A percentile compares a stretch with the other conserved stretches of the same genome.
Conservation (phyloP, 139 green algal genomes). For the Chlorella sorokiniana region DNA sequence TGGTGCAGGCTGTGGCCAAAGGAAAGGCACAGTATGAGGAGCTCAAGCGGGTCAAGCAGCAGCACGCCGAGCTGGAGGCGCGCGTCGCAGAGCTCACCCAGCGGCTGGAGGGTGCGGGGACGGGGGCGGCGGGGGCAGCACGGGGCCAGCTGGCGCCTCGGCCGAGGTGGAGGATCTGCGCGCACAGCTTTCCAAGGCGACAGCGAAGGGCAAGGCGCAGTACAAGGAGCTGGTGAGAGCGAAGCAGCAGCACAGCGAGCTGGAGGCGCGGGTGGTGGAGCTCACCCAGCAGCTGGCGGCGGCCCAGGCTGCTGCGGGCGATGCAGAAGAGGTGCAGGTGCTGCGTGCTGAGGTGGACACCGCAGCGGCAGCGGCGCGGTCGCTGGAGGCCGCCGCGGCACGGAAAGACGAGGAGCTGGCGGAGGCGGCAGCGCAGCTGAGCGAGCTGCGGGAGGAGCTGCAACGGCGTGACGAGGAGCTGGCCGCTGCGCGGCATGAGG, state of each 20-base stretch:
- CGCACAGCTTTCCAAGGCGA: background rate
- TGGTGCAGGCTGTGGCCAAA: slow-evolving; percentile 17
- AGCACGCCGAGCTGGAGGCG: background rate
- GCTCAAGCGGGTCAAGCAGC: slow-evolving; percentile 15
- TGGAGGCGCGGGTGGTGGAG: slow-evolving; percentile 4
- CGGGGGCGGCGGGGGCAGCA: background rate
- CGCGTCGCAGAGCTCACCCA: background rate
- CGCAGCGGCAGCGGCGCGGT: background rate
- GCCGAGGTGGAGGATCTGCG: background rate
- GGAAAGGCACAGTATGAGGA: slow-evolving; percentile 22
- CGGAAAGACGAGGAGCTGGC: slow-evolving; percentile 14
- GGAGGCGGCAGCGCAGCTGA: background rate
- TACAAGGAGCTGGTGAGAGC: slow-evolving; percentile 4
- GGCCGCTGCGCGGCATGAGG: background rate
- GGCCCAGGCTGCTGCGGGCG: background rate
- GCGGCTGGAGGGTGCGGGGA: background rate
- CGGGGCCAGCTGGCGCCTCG: background rate
- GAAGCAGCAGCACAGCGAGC: slow-evolving; percentile 6
- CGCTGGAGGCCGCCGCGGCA: slow-evolving; percentile 4
- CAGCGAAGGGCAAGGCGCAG: slow-evolving; percentile 26
- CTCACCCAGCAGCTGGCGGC: background rate
- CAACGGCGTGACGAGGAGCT: background rate
- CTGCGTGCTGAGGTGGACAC: slow-evolving; percentile 1
- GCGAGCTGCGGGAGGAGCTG: background rate
- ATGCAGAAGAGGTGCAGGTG: background rate